Evolutionary conservation across 306 rosid species (phyloP).

Genomic region (Prunus salicina): DNA sequence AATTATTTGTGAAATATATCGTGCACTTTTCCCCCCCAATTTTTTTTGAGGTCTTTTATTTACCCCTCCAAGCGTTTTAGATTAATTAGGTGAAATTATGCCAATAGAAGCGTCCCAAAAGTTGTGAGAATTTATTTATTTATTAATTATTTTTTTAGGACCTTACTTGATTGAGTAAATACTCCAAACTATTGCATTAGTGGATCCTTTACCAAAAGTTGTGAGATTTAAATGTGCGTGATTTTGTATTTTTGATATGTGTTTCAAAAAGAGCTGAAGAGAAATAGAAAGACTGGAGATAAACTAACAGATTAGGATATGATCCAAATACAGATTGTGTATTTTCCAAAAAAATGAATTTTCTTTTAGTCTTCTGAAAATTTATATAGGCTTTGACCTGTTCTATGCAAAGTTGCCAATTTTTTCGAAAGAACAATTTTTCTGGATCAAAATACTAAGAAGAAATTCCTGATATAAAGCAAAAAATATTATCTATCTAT

Average conservation of each 20-base stretch:
- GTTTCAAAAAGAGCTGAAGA: too few relatives aligned
- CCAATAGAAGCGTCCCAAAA: too few relatives aligned
- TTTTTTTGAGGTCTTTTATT: neutral
- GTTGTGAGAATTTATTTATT: too few relatives aligned
- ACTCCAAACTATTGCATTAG: too few relatives aligned
- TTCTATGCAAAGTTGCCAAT: neutral
- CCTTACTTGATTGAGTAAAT: accelerated
- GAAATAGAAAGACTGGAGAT: too few relatives aligned
- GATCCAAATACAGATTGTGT: neutral
- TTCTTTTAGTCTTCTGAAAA: neutral
- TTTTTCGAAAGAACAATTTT: neutral
- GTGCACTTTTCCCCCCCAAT: conserved; percentile 17
- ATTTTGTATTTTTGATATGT: too few relatives aligned
- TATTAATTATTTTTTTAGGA: too few relatives aligned
- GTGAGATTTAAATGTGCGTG: too few relatives aligned
- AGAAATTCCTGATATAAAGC: too few relatives aligned
- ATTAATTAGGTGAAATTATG: neutral
- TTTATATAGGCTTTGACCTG: neutral
- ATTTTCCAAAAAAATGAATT: too few relatives aligned
- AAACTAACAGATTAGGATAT: neutral
- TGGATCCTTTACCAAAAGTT: too few relatives aligned
- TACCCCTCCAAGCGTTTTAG: neutral
- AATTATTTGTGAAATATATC: conserved; percentile 54
- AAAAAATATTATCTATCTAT: too few relatives aligned
- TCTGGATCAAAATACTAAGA: neutral